phyloP scores from a whole-genome alignment of 192 early-diverging fungal genomes.

The Backusella liffmaniae region DNA sequence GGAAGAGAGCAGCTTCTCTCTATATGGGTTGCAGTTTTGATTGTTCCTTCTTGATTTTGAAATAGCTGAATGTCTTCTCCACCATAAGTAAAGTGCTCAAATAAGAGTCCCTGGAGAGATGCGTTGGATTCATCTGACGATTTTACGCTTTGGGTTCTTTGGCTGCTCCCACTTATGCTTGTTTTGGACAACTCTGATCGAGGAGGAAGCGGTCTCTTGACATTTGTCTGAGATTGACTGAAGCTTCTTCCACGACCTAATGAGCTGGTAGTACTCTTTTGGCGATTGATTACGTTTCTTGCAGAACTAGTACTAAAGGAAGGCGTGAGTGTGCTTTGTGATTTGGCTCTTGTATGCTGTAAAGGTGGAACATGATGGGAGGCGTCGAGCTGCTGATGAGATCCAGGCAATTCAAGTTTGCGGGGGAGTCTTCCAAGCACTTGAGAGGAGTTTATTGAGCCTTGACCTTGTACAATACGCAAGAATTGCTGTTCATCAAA shows the following conservation, averaged over 20 bases:
- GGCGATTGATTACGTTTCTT: not conserved
- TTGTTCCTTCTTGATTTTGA: not conserved
- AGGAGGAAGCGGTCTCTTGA: not conserved
- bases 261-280: not conserved
- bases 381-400: not conserved
- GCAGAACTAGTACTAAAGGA: not conserved
- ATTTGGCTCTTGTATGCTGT: not conserved
- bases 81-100: slow-evolving; percentile 21
- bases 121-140: not conserved
- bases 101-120: not conserved
- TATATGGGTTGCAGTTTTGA: not conserved
- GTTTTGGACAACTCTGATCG: not conserved
- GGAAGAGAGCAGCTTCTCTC: not conserved
- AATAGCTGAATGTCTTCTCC: slow-evolving; percentile 16
- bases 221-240: not conserved
- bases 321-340: not conserved
- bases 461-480: slow-evolving; percentile 31
- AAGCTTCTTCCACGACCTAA: not conserved
- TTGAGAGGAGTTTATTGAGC: slow-evolving; percentile 3
- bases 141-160: not conserved
- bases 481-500: slow-evolving; percentile 40
- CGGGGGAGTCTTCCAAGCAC: slow-evolving; percentile 29
- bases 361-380: not conserved
- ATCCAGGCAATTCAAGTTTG: slow-evolving; percentile 6
- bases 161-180: not conserved